Conservation (phyloP, 2,329 filamentous ascomycete species). For the Chrysoporthe cubensis region DNA sequence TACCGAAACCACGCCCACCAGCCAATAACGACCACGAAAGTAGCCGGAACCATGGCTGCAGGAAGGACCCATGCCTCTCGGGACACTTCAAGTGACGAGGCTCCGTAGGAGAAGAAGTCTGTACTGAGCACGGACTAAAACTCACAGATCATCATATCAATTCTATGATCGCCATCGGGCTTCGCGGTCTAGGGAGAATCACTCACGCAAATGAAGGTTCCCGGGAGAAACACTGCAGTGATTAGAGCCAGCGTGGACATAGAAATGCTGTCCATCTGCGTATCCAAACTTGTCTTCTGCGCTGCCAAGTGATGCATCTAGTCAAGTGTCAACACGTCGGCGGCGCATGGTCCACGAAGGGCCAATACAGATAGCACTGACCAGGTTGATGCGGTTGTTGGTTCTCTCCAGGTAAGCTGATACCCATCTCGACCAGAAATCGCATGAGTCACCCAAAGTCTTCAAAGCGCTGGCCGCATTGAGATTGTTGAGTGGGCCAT, state of each 20-base stretch:
- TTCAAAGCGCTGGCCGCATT: background rate
- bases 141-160: background rate
- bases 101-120: background rate
- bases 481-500: background rate
- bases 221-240: background rate
- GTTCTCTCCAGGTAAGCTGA: conserved; percentile 5
- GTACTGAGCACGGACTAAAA: background rate
- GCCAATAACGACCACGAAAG: background rate
- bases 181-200: no score
- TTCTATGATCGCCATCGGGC: background rate
- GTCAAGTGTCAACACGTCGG: background rate
- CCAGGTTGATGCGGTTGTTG: conserved; percentile 1
- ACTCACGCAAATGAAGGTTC: conserved; percentile 3
- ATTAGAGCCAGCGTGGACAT: conserved; percentile 2
- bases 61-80: background rate
- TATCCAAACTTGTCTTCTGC: background rate
- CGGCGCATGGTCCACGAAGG: background rate
- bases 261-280: background rate
- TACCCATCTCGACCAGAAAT: conserved; percentile 1
- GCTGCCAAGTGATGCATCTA: background rate
- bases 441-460: background rate
- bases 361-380: background rate
- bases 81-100: background rate
- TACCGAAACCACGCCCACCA: conserved; percentile 6
- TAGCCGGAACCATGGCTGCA: conserved; percentile 3